Evolutionary conservation across 352 stramenopile species (phyloP).

Genomic region (Phytophthora uliginosa): DNA sequence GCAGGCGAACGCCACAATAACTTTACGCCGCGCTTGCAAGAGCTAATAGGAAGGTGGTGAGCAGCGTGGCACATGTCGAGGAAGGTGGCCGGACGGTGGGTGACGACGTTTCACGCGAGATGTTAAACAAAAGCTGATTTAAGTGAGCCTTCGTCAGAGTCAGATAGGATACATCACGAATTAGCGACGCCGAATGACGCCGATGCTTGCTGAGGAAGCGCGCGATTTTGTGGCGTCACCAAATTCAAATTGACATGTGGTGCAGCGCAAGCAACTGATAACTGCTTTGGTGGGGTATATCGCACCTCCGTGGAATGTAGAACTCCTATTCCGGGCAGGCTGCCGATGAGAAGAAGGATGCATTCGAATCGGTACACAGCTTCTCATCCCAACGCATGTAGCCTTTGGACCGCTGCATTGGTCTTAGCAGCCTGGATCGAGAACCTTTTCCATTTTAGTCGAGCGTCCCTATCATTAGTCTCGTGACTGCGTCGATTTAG

Average conservation of each 20-base stretch:
- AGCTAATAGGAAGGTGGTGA: neutral
- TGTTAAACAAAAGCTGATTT: conserved; percentile 7
- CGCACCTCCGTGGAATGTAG: no score
- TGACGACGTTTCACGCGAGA: conserved; percentile 1
- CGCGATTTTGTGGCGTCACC: conserved; percentile 17
- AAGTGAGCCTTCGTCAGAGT: conserved; percentile 4
- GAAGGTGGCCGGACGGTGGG: neutral
- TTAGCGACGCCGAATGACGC: neutral
- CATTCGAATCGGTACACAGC: no score
- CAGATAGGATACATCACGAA: neutral
- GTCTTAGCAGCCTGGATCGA: no score
- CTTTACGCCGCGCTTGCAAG: neutral
- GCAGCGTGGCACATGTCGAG: neutral
- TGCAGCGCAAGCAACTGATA: neutral
- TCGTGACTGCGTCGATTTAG: no score
- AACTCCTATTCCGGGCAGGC: no score
- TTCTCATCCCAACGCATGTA: no score
- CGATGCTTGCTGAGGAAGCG: conserved; percentile 1
- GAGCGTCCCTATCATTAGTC: no score
- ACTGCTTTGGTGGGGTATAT: no score
- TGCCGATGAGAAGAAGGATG: no score
- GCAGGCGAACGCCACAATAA: neutral
- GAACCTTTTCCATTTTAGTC: no score
- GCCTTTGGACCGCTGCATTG: no score
- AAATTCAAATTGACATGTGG: conserved; percentile 18